Conservation (phyloP, 306 rosid genomes). For the Vigna angularis region DNA sequence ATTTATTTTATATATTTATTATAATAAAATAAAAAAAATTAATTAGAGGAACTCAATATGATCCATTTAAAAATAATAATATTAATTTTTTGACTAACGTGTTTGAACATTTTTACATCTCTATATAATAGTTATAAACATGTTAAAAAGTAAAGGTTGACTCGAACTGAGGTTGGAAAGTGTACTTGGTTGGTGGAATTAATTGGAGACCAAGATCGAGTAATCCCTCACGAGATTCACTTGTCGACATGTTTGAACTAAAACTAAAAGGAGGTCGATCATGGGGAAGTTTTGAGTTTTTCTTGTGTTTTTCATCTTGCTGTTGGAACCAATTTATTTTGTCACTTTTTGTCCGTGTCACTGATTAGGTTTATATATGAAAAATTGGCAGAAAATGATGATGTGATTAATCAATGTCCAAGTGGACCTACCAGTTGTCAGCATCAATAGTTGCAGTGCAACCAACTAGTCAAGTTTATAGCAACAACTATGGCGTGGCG, state of each 20-base stretch:
- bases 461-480: background rate
- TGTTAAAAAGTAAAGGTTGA: background rate
- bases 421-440: background rate
- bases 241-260: background rate
- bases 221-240: background rate
- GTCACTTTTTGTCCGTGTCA: background rate
- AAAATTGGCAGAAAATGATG: background rate
- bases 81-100: too few species aligned
- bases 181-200: background rate
- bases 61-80: too few species aligned
- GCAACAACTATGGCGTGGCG: conserved; percentile 1
- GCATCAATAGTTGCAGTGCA: background rate
- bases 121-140: too few species aligned
- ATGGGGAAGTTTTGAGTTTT: background rate
- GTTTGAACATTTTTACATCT: too few species aligned
- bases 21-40: too few species aligned
- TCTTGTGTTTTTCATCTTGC: background rate
- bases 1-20: too few species aligned
- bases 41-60: too few species aligned
- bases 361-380: background rate
- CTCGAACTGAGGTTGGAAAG: background rate
- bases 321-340: background rate
- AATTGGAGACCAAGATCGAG: background rate
- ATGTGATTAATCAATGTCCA: background rate
- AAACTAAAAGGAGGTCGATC: background rate